phyloP scores from a whole-genome alignment of 257 asterid species.

The Petunia axillaris region DNA sequence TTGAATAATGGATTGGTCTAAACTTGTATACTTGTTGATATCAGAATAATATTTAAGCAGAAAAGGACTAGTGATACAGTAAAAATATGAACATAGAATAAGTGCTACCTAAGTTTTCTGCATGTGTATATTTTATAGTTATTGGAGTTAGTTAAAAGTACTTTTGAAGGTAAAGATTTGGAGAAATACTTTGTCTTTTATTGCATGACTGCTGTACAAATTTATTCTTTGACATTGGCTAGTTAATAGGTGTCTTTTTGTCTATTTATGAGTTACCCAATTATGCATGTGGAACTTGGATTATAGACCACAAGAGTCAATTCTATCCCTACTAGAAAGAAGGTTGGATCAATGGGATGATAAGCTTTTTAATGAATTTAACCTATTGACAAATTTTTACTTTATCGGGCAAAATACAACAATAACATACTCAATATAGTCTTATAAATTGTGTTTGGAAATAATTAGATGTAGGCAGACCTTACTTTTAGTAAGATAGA shows the following conservation, averaged over 20 bases:
- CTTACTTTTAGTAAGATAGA: too few relatives aligned
- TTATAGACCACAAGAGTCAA: neutral
- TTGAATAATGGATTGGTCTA: constrained; percentile 34
- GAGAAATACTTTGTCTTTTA: constrained; percentile 24
- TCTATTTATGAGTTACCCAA: constrained; percentile 17
- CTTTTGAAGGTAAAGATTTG: constrained; percentile 16
- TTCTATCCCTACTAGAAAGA: neutral
- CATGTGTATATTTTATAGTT: constrained; percentile 22
- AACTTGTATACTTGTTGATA: constrained; percentile 7
- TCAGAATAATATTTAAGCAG: constrained; percentile 15
- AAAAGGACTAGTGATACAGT: constrained; percentile 35
- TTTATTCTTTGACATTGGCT: constrained; percentile 25
- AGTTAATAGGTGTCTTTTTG: constrained; percentile 32
- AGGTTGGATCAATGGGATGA: neutral
- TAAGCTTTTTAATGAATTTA: neutral
- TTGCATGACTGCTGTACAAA: constrained; percentile 20
- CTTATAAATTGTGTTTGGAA: too few relatives aligned
- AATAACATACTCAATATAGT: too few relatives aligned
- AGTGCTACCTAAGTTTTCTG: constrained; percentile 17
- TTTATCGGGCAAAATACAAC: too few relatives aligned
- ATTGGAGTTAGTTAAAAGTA: neutral
- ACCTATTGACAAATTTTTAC: too few relatives aligned
- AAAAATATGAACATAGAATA: constrained; percentile 28
- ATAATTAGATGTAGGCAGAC: too few relatives aligned
- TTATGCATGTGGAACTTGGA: constrained; percentile 13